These are phyloP conservation scores for Fusarium longipes DNA, from an alignment of 2,329 filamentous ascomycete species.

Conservation along the genomic window DNA sequence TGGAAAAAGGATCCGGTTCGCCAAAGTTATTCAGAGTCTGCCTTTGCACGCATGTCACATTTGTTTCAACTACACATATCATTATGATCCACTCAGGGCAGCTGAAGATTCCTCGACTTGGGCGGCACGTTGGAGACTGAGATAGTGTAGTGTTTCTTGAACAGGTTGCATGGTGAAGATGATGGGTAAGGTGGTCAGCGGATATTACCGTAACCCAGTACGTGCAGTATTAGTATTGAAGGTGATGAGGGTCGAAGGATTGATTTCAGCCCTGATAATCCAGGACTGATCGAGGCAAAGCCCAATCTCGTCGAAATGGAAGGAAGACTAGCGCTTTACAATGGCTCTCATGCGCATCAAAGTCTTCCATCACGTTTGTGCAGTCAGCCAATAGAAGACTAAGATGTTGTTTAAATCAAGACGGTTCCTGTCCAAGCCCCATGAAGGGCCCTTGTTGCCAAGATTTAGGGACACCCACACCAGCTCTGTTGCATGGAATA, in stretches of 20 bases:
- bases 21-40: constrained; percentile 29
- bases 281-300: constrained; percentile 29
- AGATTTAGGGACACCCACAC: constrained; percentile 37
- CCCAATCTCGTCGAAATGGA: not conserved
- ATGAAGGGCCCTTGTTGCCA: constrained; percentile 28
- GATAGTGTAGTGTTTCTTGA: not conserved
- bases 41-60: not conserved
- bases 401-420: not conserved
- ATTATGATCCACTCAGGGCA: not conserved
- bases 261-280: constrained; percentile 33
- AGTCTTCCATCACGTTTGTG: constrained; percentile 4
- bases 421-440: constrained; percentile 9
- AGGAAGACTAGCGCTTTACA: not conserved
- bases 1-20: constrained; percentile 23
- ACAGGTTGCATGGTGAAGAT: constrained; percentile 3
- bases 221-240: not conserved
- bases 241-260: constrained; percentile 12
- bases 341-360: constrained; percentile 22
- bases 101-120: not conserved
- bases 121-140: not conserved
- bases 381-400: constrained; percentile 25
- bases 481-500: constrained; percentile 4
- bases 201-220: constrained; percentile 11
- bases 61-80: not conserved
- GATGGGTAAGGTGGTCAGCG: constrained; percentile 1